phyloP scores from a whole-genome alignment of 768 basidiomycete genomes.

The Suillus brevipes region DNA sequence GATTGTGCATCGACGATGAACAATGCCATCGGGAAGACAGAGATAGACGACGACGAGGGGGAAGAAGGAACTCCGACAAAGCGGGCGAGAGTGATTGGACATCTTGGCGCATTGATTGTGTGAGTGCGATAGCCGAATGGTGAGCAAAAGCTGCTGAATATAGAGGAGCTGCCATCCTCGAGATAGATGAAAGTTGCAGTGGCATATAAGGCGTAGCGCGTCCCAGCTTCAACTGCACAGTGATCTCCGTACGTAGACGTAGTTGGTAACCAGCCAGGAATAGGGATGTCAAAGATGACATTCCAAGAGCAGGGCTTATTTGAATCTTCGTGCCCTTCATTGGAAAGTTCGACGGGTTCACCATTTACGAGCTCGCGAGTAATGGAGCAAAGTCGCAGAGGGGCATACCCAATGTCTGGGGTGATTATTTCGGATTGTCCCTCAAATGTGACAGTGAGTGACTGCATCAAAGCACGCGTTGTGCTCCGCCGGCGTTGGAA shows the following conservation, averaged over 20 bases:
- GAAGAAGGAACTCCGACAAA: constrained; percentile 46
- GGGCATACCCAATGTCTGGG: constrained; percentile 63
- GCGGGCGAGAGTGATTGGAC: constrained; percentile 51
- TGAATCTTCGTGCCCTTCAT: constrained; percentile 62
- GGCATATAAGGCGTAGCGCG: constrained; percentile 67
- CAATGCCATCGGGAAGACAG: constrained; percentile 34
- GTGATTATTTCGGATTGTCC: constrained; percentile 80
- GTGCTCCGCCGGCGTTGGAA: constrained; percentile 52
- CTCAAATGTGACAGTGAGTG: constrained; percentile 77
- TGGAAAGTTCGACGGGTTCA: constrained; percentile 59
- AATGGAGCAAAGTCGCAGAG: constrained; percentile 65
- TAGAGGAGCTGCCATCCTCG: constrained; percentile 42
- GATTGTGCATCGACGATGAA: constrained; percentile 46
- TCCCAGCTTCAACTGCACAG: constrained; percentile 48
- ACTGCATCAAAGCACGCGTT: constrained; percentile 59
- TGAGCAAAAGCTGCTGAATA: constrained; percentile 56
- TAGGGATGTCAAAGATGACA: constrained; percentile 73
- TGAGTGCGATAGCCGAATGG: constrained; percentile 51
- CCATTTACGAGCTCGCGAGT: constrained; percentile 55
- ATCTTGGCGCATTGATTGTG: constrained; percentile 40
- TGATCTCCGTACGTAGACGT: constrained; percentile 49
- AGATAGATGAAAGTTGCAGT: constrained; percentile 57
- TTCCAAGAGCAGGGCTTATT: constrained; percentile 64
- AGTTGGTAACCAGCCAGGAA: constrained; percentile 91
- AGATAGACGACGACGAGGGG: constrained; percentile 21